Conservation (phyloP, 768 basidiomycete species). For the Lentinula boryana region DNA sequence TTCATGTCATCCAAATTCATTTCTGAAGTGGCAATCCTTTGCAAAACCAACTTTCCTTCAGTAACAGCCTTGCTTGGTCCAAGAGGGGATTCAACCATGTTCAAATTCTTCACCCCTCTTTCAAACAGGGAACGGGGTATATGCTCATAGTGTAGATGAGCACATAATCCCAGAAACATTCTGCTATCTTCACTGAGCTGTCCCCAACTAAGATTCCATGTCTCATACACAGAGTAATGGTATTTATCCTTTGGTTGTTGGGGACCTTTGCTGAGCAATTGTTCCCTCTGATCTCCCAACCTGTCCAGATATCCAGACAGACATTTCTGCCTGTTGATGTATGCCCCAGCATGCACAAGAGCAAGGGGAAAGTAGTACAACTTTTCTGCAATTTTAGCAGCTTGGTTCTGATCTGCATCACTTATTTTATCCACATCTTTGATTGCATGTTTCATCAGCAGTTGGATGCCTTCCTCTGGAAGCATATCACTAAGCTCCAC, state of each 20-base stretch:
- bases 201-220: conserved; percentile 3
- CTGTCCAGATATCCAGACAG: not conserved
- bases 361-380: not conserved
- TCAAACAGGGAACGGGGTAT: not conserved
- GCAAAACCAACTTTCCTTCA: not conserved
- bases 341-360: not conserved
- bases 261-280: not conserved
- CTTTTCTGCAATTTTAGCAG: not conserved
- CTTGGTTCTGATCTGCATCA: not conserved
- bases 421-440: not conserved
- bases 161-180: not conserved
- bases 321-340: not conserved
- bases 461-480: not conserved
- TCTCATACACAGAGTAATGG: not conserved
- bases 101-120: not conserved
- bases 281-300: not conserved
- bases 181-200: not conserved
- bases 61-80: not conserved
- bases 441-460: not conserved
- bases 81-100: not conserved
- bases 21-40: not conserved
- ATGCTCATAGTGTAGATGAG: not conserved
- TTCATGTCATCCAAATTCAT: not conserved
- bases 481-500: not conserved
- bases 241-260: not conserved